Base-by-base conservation (phyloP, 371 early-diverging fungal genomes). In the Mucor saturninus region DNA sequence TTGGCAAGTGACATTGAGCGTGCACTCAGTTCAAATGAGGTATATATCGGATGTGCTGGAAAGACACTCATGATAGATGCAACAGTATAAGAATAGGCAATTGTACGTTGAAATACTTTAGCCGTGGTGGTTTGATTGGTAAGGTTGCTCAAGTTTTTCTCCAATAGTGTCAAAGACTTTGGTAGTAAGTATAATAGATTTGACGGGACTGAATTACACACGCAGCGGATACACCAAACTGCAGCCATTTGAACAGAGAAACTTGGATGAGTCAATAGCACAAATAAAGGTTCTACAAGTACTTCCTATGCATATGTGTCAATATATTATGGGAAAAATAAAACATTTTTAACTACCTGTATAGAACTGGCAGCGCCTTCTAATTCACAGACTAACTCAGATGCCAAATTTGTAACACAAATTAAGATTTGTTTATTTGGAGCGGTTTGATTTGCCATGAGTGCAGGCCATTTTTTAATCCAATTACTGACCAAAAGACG, bases 231-330 rank as follows among this genome's bases (percentile, higher is more conserved):
- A 35, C 88, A 88, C 77, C 89, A 86, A 0, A 93, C 89, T 1
- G 94, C 86, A 0, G 91, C 80, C 39, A 89, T 72, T 52, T 93
- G 93, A 3, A 95, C 91, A 1, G 90, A 76, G 29, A 87, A 83
- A 30, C 87, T 87, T 0, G 91, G 81, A 61, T 92, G 90, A 2
- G 79, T 77, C 21, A 95, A 74, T 31, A 95, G 70, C 13, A 76
- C 77, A 49, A 90, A 79, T 26, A 95, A 74, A 0, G 89, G 86
- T 4, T 89, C 87, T 4, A 80, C 61, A 8, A 92, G 52, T 3
- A 82, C 72, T 49, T 90, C 90, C 83, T 92, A 51, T 26, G 57
- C 29, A 39, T 38, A 48, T 51, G 38, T 30, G 14, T 58, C 1
- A 58, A 45, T 26, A 21, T 46, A 46, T 46, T 21, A 21, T 5